Percentiles rank a stretch among this genome's conserved stretches.
These are phyloP conservation scores for Nicotiana obtusifolia DNA, from an alignment of 257 asterid species.

Conservation along the genomic window DNA sequence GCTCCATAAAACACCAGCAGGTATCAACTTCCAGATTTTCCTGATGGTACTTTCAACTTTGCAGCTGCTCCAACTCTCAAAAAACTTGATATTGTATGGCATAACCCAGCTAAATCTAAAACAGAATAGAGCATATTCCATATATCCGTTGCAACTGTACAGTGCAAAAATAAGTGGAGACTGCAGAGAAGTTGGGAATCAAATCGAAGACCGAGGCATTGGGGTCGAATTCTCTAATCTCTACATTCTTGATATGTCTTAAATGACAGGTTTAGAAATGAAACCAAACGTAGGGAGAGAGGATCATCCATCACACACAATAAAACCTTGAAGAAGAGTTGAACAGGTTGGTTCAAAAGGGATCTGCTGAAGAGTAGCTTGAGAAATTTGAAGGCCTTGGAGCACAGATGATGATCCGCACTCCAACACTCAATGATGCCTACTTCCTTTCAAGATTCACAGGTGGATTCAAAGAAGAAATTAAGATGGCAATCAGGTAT, in stretches of 20 bases:
- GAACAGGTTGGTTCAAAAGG: not conserved
- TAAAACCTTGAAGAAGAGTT: slow-evolving; percentile 1
- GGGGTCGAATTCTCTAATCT: not conserved
- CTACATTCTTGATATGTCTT: not conserved
- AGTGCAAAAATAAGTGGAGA: not conserved
- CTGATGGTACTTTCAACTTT: too few species aligned
- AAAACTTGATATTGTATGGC: too few species aligned
- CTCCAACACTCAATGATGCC: not conserved
- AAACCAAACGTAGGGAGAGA: not conserved
- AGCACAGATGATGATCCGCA: not conserved
- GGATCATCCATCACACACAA: not conserved
- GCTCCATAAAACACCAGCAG: too few species aligned
- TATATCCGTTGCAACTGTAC: too few species aligned
- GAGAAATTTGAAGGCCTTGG: not conserved
- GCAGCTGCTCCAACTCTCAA: too few species aligned
- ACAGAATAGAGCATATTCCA: too few species aligned
- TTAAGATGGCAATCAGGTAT: not conserved
- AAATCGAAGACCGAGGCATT: not conserved
- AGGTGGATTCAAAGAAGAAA: not conserved
- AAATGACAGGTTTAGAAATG: not conserved
- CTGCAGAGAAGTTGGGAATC: not conserved
- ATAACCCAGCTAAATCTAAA: too few species aligned
- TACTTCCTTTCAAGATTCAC: not conserved
- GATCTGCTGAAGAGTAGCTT: not conserved
- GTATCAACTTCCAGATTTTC: too few species aligned